Evolutionary conservation across 257 asterid genomes (phyloP).

Genomic region (Solanum ahanhuiri): DNA sequence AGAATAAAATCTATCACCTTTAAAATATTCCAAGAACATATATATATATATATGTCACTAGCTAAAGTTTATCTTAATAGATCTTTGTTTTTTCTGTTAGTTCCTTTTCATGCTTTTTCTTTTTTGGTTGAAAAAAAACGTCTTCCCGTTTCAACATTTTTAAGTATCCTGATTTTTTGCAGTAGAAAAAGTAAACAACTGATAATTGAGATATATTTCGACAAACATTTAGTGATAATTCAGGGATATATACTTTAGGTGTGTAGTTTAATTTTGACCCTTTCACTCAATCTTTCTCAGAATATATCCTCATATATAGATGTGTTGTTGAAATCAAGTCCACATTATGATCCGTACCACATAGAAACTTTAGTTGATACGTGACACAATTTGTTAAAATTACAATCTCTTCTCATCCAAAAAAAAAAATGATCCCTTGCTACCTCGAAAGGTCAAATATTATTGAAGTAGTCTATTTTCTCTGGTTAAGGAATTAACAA

Average conservation of each 20-base stretch:
- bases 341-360: neutral
- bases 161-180: too few relatives aligned
- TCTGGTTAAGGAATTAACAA: neutral
- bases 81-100: too few relatives aligned
- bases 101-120: neutral
- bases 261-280: too few relatives aligned
- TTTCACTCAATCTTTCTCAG: neutral
- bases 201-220: too few relatives aligned
- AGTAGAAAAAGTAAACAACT: too few relatives aligned
- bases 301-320: neutral
- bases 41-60: neutral
- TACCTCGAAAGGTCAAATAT: neutral
- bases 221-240: fast-evolving
- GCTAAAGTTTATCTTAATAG: neutral
- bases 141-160: neutral
- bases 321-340: neutral
- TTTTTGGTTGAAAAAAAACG: too few relatives aligned
- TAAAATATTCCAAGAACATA: neutral
- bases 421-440: neutral
- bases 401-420: too few relatives aligned
- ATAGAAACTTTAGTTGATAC: neutral
- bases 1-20: neutral
- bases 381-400: neutral
- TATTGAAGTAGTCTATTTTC: neutral
- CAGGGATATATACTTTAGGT: too few relatives aligned